phyloP scores from a whole-genome alignment of 1,139 yeast genomes.

The Blastobotrys serpentis region DNA sequence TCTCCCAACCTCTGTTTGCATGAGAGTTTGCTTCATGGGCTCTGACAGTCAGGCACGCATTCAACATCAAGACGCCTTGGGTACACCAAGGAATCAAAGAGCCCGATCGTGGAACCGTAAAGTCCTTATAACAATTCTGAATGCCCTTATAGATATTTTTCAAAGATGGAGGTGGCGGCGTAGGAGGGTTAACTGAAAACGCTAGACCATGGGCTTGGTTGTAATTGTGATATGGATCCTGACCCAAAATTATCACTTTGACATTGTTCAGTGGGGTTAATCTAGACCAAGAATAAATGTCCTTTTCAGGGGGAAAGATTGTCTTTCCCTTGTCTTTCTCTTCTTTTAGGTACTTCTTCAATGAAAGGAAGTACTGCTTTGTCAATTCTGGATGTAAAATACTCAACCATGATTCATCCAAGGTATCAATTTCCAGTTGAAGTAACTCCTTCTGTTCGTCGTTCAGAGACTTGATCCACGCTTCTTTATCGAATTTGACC shows the following conservation, averaged over 20 bases:
- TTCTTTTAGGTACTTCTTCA: constrained; percentile 58
- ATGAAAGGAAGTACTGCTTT: constrained; percentile 77
- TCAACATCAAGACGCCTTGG: constrained; percentile 84
- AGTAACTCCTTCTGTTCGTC: constrained; percentile 55
- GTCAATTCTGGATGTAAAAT: constrained; percentile 68
- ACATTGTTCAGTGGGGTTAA: constrained; percentile 74
- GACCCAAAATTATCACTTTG: constrained; percentile 83
- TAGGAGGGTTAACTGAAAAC: constrained; percentile 82
- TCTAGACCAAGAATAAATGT: constrained; percentile 92
- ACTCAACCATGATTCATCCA: constrained; percentile 79
- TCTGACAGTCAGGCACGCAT: constrained; percentile 86
- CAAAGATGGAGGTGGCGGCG: constrained; percentile 86
- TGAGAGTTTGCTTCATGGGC: constrained; percentile 96
- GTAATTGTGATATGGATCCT: constrained; percentile 91
- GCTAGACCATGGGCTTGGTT: constrained; percentile 98
- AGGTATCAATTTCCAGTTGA: constrained; percentile 62
- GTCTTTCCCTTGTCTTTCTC: constrained; percentile 40
- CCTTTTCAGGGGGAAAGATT: constrained; percentile 73
- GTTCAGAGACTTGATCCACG: constrained; percentile 56
- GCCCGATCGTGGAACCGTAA: constrained; percentile 60
- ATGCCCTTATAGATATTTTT: constrained; percentile 83
- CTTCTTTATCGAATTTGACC: constrained; percentile 46
- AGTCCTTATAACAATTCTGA: constrained; percentile 68
- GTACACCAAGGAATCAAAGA: constrained; percentile 81
- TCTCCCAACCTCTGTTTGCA: constrained; percentile 90